These are phyloP conservation scores for Tylopilus sp. DNA, from an alignment of 768 basidiomycete genomes.

Conservation along the genomic window DNA sequence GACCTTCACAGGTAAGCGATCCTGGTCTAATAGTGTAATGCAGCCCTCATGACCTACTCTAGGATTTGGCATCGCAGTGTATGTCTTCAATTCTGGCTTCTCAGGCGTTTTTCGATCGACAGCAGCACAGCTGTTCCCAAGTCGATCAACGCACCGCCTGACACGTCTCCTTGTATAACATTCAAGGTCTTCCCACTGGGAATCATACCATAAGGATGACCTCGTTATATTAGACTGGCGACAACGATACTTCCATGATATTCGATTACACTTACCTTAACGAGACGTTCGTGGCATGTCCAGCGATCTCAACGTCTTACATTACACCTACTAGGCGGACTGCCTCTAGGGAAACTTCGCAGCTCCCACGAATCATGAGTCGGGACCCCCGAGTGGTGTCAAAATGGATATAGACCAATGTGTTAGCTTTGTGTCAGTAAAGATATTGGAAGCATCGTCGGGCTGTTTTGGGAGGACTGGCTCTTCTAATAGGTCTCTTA, in stretches of 20 bases:
- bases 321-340: no score
- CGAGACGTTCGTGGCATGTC: slow-evolving; percentile 16
- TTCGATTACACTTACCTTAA: slow-evolving; percentile 27
- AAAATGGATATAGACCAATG: neutral
- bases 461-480: slow-evolving; percentile 12
- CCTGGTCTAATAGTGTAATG: neutral
- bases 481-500: neutral
- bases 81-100: slow-evolving; percentile 20
- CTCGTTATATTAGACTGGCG: slow-evolving; percentile 16
- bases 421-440: slow-evolving; percentile 2
- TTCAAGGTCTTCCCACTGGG: slow-evolving; percentile 14
- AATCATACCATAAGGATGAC: slow-evolving; percentile 22
- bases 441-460: slow-evolving; percentile 13
- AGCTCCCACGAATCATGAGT: slow-evolving; percentile 10
- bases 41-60: neutral
- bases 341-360: no score
- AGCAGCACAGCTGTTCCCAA: slow-evolving; percentile 1
- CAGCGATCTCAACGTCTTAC: neutral
- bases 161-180: slow-evolving; percentile 18
- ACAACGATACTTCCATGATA: slow-evolving; percentile 18
- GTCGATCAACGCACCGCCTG: slow-evolving; percentile 9
- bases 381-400: no score
- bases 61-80: slow-evolving; percentile 28
- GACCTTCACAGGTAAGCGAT: slow-evolving; percentile 19
- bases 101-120: slow-evolving; percentile 22